Conservation (phyloP, 2,329 filamentous ascomycete species). For the Colletotrichum melonis region DNA sequence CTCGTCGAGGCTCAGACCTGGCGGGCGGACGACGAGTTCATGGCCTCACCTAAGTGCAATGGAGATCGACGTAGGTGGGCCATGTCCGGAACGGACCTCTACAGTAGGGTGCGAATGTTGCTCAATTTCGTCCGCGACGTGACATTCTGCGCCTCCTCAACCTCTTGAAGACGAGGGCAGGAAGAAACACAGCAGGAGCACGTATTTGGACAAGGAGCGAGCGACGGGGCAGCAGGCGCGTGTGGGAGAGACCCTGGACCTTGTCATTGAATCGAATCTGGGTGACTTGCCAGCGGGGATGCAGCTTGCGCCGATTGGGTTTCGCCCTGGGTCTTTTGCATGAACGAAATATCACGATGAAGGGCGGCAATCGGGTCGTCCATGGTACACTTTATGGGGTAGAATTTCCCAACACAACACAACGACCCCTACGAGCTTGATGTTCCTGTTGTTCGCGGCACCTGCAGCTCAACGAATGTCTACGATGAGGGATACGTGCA, state of each 20-base stretch:
- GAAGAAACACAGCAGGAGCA: not conserved
- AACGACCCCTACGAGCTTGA: not conserved
- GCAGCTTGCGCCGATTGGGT: not conserved
- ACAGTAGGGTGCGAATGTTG: not conserved
- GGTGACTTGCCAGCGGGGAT: not conserved
- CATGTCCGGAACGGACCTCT: constrained; percentile 20
- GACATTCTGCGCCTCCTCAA: constrained; percentile 8
- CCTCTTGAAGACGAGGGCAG: not conserved
- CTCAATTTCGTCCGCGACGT: constrained; percentile 17
- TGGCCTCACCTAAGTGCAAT: constrained; percentile 9
- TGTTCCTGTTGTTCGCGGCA: constrained; percentile 22
- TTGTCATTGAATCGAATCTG: not conserved
- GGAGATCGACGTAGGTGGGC: constrained; percentile 22
- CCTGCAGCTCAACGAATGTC: constrained; percentile 17
- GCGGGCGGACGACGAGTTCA: constrained; percentile 3
- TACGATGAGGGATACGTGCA: not conserved
- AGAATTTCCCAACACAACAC: constrained; percentile 13
- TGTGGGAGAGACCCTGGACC: constrained; percentile 8
- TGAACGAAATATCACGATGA: constrained; percentile 14
- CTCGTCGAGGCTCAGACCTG: constrained; percentile 13
- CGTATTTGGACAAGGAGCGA: constrained; percentile 10
- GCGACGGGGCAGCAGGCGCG: constrained; percentile 2
- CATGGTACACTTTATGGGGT: not conserved
- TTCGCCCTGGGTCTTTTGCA: constrained; percentile 24
- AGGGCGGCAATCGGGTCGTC: constrained; percentile 8